These are phyloP conservation scores for Bolboschoenus planiculmis DNA, from an alignment of 176 grass and related monocot species.

Conservation along the genomic window DNA sequence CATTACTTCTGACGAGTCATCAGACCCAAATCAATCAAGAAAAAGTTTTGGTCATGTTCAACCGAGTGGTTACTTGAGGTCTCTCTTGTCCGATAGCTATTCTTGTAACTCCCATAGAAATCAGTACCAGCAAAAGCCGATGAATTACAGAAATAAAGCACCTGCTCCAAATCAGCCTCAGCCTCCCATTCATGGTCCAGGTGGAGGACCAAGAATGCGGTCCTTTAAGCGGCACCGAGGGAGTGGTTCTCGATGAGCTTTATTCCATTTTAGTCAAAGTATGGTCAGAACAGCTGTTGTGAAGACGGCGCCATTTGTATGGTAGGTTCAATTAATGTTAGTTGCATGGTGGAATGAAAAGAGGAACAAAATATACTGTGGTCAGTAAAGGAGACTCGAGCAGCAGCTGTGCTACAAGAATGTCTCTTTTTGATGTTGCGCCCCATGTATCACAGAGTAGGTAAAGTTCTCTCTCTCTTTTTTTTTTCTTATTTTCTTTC, in stretches of 20 bases:
- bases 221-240: conserved; percentile 64
- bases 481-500: background rate
- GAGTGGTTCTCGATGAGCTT: background rate
- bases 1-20: conserved; percentile 23
- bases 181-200: conserved; percentile 3
- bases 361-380: background rate
- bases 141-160: conserved; percentile 16
- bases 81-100: conserved; percentile 35
- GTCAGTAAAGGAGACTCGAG: background rate
- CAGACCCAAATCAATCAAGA: conserved; percentile 10
- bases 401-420: background rate
- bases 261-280: background rate
- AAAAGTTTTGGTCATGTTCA: conserved; percentile 34
- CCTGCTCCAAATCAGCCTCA: conserved; percentile 24
- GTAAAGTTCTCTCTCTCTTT: background rate
- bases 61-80: conserved; percentile 48
- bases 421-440: background rate
- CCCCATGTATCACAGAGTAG: background rate
- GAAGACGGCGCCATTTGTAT: background rate
- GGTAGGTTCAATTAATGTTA: background rate
- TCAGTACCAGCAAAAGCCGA: background rate
- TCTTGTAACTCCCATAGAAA: conserved; percentile 9
- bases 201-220: conserved; percentile 25
- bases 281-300: background rate
- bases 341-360: background rate